Evolutionary conservation across 2,329 filamentous ascomycete species (phyloP).

Genomic region (Cordyceps farinosa): DNA sequence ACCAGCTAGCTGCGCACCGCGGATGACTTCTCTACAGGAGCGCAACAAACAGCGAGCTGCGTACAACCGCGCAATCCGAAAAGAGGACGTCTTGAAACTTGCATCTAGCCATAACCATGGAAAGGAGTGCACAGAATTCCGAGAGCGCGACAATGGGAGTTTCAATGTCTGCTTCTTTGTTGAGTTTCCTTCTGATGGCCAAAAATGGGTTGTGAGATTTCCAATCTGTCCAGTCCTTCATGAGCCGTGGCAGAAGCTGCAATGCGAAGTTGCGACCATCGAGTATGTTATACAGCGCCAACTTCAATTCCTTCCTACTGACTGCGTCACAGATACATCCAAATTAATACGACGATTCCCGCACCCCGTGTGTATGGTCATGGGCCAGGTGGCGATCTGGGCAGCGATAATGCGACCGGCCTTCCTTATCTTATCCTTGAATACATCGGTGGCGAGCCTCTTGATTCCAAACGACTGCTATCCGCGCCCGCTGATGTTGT

Average conservation of each 20-base stretch:
- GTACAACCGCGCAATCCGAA: neutral
- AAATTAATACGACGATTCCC: neutral
- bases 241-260: neutral
- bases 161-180: neutral
- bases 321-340: neutral
- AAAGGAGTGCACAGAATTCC: neutral
- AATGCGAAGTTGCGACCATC: neutral
- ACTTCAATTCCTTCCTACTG: neutral
- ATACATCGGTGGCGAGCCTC: neutral
- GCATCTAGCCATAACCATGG: neutral
- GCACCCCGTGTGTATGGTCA: neutral
- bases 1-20: neutral
- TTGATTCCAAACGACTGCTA: neutral
- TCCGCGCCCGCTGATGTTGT: neutral
- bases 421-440: neutral
- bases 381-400: neutral
- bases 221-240: neutral
- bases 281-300: neutral
- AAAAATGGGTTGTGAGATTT: constrained; percentile 5
- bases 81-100: neutral
- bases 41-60: neutral
- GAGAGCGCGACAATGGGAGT: neutral
- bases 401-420: neutral
- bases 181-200: neutral
- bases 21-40: neutral